Conservation (phyloP, 495 filamentous ascomycete genomes). For the Aspergillus haitiensis region DNA sequence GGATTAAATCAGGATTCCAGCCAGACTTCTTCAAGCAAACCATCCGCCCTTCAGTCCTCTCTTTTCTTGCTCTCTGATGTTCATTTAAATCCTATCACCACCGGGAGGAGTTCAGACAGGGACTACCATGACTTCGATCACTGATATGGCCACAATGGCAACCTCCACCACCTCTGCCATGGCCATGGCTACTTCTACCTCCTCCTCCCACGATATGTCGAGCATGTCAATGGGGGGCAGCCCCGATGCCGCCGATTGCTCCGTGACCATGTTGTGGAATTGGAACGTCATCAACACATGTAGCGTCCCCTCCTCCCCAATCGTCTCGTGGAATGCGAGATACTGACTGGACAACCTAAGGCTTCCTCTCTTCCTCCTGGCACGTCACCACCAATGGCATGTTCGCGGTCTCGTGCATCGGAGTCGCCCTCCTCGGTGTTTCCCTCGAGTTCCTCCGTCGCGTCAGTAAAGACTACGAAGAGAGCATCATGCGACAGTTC, state of each 20-base stretch:
- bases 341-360: slow-evolving; percentile 11
- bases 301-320: slow-evolving; percentile 8
- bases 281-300: slow-evolving; percentile 66
- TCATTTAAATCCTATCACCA: not conserved
- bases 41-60: not conserved
- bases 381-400: slow-evolving; percentile 57
- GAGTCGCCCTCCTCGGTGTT: slow-evolving; percentile 61
- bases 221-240: slow-evolving; percentile 24
- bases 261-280: slow-evolving; percentile 65
- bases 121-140: not conserved
- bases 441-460: slow-evolving; percentile 61
- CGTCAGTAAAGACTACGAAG: slow-evolving; percentile 56
- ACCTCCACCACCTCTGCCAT: not conserved
- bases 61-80: not conserved
- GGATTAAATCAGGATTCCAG: not conserved
- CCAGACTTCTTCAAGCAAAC: not conserved
- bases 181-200: not conserved
- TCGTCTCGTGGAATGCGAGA: not conserved
- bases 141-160: not conserved
- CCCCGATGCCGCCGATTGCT: slow-evolving; percentile 21
- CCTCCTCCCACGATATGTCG: slow-evolving; percentile 19
- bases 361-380: slow-evolving; percentile 62
- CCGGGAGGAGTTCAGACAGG: no score
- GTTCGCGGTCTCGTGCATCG: slow-evolving; percentile 68
- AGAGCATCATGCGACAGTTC: slow-evolving; percentile 47